Evolutionary conservation across 306 rosid genomes (phyloP), one percentile per base, ranked within the genome.

Genomic region (Prunus mongolica): DNA sequence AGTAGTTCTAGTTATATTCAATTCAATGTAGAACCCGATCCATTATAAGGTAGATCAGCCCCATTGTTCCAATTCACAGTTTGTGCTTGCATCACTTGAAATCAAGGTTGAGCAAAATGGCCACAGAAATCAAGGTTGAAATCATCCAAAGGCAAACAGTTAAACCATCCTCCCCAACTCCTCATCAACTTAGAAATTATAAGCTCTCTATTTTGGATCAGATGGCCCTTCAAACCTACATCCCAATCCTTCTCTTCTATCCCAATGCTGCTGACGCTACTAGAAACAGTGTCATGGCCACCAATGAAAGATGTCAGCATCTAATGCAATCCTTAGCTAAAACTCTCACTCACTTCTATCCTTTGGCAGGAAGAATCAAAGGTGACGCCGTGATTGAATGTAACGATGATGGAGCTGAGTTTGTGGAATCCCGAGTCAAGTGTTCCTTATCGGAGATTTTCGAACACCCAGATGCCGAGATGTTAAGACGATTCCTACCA

Each of bases 321-420:
- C 86, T 91, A 0, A 84, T 79, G 61, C 32, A 79, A 45, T 89
- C 92, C 0, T 41, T 89, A 20, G 69, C 92, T 1, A 32, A 87
- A 51, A 78, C 88, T 47, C 74, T 91, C 27, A 76, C 87, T 49
- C 77, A 22, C 0, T 81, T 82, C 71, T 87, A 82, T 75, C 89
- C 91, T 1, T 75, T 84, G 0, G 88, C 91, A 16, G 92, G 93
- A 22, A 77, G 66, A n/a, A 30, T 82, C 13, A 83, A 64, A 82
- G 81, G 80, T n/a, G 81, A 78, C 8, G 1, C 44, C 0, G 32
- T 58, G 75, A 76, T 87, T 60, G 76, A 85, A 9, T 86, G 91
- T 50, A 77, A 84, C 24, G 90, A 86, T 70, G 81, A 82, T 19
- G 87, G 90, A 19, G 85, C 77, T 10, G 57, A 66, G 2, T 82